phyloP scores from a whole-genome alignment of 2,329 filamentous ascomycete species.

The Pseudogymnoascus sp. region DNA sequence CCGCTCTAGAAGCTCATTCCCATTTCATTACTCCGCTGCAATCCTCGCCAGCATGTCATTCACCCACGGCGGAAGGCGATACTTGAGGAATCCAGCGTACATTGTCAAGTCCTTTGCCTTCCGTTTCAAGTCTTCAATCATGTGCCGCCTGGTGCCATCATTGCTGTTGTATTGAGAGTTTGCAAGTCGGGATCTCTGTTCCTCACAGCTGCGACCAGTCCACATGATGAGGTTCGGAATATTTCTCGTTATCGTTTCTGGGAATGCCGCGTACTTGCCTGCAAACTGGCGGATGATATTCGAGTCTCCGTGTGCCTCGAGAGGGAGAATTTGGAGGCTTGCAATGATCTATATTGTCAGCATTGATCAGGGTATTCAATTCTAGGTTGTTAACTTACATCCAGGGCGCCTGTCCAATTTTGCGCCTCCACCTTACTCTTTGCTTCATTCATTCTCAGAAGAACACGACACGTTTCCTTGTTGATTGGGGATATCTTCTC shows the following conservation, averaged over 20 bases:
- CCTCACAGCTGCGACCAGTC: slow-evolving; percentile 80
- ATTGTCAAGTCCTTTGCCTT: slow-evolving; percentile 87
- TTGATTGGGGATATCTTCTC: slow-evolving; percentile 51
- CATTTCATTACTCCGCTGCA: background rate
- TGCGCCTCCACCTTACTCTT: slow-evolving; percentile 52
- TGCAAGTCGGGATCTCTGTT: slow-evolving; percentile 65
- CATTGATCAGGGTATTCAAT: slow-evolving; percentile 21
- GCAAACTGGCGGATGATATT: slow-evolving; percentile 72
- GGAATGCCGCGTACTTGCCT: slow-evolving; percentile 69
- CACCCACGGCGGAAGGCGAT: slow-evolving; percentile 77
- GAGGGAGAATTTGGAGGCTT: slow-evolving; percentile 68
- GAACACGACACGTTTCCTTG: slow-evolving; percentile 49
- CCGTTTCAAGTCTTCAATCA: slow-evolving; percentile 66
- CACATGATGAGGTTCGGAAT: slow-evolving; percentile 89
- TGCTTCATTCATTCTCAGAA: slow-evolving; percentile 54
- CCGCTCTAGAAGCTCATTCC: background rate
- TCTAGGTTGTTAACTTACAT: slow-evolving; percentile 46
- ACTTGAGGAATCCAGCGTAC: slow-evolving; percentile 87
- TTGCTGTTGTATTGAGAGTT: slow-evolving; percentile 68
- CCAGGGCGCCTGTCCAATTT: slow-evolving; percentile 54
- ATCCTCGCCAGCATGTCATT: slow-evolving; percentile 76
- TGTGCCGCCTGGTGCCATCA: slow-evolving; percentile 53
- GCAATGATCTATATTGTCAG: slow-evolving; percentile 57
- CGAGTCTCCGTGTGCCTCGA: slow-evolving; percentile 67
- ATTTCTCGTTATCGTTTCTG: slow-evolving; percentile 77